phyloP scores from a whole-genome alignment of 2,329 filamentous ascomycete species.

The Fusarium sambucinum region DNA sequence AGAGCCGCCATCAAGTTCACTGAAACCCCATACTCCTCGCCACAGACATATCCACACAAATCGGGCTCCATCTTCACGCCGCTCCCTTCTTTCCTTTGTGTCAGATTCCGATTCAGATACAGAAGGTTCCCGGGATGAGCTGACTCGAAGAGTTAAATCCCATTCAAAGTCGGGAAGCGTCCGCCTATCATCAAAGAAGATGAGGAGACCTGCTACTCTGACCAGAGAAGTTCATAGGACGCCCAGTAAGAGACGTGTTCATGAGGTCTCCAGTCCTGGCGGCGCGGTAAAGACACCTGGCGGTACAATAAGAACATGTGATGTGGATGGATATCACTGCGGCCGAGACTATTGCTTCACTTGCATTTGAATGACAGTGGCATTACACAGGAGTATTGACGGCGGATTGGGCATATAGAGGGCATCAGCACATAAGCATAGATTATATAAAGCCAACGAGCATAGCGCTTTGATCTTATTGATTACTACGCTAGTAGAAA shows the following conservation, averaged over 20 bases:
- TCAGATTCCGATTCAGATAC: conserved; percentile 58
- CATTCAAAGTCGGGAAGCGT: conserved; percentile 29
- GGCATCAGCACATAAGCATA: neutral
- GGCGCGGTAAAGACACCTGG: conserved; percentile 59
- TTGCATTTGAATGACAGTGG: conserved; percentile 56
- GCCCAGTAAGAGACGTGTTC: conserved; percentile 42
- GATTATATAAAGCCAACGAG: conserved; percentile 19
- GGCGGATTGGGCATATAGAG: neutral
- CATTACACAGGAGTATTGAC: neutral
- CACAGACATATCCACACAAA: conserved; percentile 44
- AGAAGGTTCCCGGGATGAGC: conserved; percentile 55
- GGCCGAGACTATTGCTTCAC: conserved; percentile 71
- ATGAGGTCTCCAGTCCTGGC: conserved; percentile 40
- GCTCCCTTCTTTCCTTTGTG: conserved; percentile 59
- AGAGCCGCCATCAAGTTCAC: conserved; percentile 33
- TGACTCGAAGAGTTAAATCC: conserved; percentile 38
- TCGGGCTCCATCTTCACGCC: conserved; percentile 49
- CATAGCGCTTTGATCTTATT: conserved; percentile 37
- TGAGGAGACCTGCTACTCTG: conserved; percentile 48
- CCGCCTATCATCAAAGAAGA: conserved; percentile 40
- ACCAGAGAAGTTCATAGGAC: conserved; percentile 49
- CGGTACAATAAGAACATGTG: conserved; percentile 64
- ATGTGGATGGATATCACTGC: conserved; percentile 67
- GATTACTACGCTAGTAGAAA: conserved; percentile 47
- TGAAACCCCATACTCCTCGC: conserved; percentile 48